Evolutionary conservation across 306 rosid genomes (phyloP).

Genomic region (Quercus alba): DNA sequence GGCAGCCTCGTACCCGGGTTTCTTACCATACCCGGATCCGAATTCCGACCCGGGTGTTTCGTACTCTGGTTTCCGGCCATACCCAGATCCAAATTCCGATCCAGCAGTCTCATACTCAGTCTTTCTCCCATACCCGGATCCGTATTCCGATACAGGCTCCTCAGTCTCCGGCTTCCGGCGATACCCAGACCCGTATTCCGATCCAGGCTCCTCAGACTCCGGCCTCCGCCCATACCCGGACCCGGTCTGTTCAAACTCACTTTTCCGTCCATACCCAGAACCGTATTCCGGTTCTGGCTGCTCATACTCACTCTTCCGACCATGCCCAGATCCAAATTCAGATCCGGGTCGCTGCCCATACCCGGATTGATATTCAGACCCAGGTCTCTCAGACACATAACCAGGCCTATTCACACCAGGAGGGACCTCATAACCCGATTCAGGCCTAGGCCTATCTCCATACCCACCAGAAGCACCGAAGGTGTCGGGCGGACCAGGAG

Average conservation of each 20-base stretch:
- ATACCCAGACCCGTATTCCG: constrained; percentile 7
- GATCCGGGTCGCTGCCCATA: constrained; percentile 10
- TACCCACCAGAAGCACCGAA: too few relatives aligned
- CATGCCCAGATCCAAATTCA: constrained; percentile 20
- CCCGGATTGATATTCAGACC: constrained; percentile 26
- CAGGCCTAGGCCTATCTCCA: too few relatives aligned
- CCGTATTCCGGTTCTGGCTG: constrained; percentile 4
- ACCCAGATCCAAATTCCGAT: constrained; percentile 27
- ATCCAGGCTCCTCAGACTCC: not conserved
- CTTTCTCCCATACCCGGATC: constrained; percentile 12
- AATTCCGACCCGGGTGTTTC: not conserved
- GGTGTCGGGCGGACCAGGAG: constrained; percentile 1
- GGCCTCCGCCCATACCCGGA: constrained; percentile 16
- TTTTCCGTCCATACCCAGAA: constrained; percentile 16
- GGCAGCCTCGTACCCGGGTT: not conserved
- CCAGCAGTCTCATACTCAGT: not conserved
- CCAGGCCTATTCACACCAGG: constrained; percentile 22
- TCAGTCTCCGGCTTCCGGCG: not conserved
- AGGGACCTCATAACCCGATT: constrained; percentile 23
- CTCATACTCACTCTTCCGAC: constrained; percentile 6
- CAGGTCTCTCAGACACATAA: constrained; percentile 22
- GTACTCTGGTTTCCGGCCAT: constrained; percentile 20
- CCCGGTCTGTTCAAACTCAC: not conserved
- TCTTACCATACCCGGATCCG: constrained; percentile 15
- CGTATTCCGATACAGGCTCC: not conserved